These are phyloP conservation scores for Euphorbia celastroides DNA, from an alignment of 441 rosid genomes.

Conservation along the genomic window DNA sequence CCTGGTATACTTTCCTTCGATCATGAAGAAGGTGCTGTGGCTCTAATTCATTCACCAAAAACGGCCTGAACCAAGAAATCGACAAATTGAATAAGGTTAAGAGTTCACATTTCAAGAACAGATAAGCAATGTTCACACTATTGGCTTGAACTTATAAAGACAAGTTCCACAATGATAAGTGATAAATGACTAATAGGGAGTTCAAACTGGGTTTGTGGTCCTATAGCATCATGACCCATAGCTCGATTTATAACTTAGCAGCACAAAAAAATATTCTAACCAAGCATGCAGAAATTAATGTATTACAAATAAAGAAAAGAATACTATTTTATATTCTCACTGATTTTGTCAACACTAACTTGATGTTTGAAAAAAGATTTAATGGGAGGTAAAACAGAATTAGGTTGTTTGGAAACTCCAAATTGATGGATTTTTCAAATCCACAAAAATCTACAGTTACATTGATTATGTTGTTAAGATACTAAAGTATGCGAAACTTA, in stretches of 20 bases:
- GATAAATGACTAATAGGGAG: background rate
- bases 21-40: slow-evolving; percentile 98
- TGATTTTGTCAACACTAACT: background rate
- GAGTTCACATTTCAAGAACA: background rate
- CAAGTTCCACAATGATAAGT: background rate
- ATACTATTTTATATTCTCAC: background rate
- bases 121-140: background rate
- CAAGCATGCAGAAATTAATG: background rate
- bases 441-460: background rate
- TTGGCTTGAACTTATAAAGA: background rate
- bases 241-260: background rate
- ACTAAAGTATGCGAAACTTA: slow-evolving; percentile 28
- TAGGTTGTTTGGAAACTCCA: background rate
- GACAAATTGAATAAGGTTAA: background rate
- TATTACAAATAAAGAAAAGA: background rate
- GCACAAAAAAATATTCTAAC: background rate
- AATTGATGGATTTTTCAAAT: background rate
- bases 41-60: slow-evolving; percentile 82
- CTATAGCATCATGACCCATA: background rate
- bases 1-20: slow-evolving; percentile 97
- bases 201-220: background rate
- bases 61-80: slow-evolving; percentile 60
- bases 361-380: background rate
- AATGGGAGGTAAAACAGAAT: background rate
- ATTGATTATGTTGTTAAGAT: background rate